phyloP scores from a whole-genome alignment of 305 asterid genomes.

The Plantago coronopus region DNA sequence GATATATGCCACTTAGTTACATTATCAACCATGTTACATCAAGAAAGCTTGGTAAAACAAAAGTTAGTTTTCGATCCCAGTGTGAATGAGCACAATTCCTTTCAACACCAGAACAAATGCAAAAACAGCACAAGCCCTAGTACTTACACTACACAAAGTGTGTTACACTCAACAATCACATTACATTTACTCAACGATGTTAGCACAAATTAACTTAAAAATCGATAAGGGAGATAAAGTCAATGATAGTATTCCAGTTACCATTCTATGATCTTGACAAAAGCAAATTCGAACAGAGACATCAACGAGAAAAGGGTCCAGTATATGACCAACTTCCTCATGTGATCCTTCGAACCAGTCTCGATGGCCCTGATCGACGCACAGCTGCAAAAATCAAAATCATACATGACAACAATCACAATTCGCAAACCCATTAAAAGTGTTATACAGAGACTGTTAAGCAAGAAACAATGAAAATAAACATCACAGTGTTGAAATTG shows the following conservation, averaged over 20 bases:
- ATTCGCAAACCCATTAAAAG: not conserved
- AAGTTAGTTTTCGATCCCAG: too few relatives aligned
- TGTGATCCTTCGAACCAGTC: slow-evolving; percentile 29
- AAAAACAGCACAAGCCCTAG: not conserved
- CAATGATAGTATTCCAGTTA: slow-evolving; percentile 18
- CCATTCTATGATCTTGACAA: slow-evolving; percentile 34
- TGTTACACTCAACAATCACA: too few relatives aligned
- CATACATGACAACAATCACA: not conserved
- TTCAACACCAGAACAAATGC: not conserved
- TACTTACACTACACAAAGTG: not conserved
- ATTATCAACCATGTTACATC: too few relatives aligned
- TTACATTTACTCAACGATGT: not conserved
- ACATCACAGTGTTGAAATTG: not conserved
- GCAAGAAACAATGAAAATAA: not conserved
- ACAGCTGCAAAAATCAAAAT: slow-evolving; percentile 40
- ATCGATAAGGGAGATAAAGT: too few relatives aligned
- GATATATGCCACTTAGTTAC: too few relatives aligned
- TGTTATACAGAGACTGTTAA: too few relatives aligned
- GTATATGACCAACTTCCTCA: slow-evolving; percentile 43
- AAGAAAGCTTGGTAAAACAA: too few relatives aligned
- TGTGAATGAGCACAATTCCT: too few relatives aligned
- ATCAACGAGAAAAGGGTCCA: slow-evolving; percentile 40
- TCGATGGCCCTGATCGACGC: slow-evolving; percentile 46
- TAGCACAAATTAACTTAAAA: too few relatives aligned
- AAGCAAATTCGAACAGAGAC: slow-evolving; percentile 36